Evolutionary conservation across 1,284 basidiomycete species (phyloP).

Genomic region (Peniophora sp.): DNA sequence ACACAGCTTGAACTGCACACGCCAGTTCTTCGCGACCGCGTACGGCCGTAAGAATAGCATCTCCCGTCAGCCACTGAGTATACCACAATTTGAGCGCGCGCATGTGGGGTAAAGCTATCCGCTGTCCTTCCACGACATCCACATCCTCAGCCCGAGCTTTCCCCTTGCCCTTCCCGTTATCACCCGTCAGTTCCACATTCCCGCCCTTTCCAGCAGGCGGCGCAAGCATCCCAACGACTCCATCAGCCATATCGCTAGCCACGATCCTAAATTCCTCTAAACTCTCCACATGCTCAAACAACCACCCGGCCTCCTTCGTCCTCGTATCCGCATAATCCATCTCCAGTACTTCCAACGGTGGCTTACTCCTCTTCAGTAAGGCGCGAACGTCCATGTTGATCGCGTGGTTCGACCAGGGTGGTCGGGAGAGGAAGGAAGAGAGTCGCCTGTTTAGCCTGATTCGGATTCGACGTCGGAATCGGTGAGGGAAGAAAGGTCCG

Average conservation of each 20-base stretch:
- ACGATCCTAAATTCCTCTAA: conserved; percentile 62
- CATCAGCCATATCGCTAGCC: conserved; percentile 72
- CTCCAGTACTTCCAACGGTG: conserved; percentile 53
- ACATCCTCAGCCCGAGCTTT: no score
- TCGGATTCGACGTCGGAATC: no score
- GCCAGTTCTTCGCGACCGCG: conserved; percentile 38
- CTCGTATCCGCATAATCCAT: conserved; percentile 78
- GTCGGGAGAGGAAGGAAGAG: not conserved
- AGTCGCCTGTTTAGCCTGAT: no score
- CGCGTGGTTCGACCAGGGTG: conserved; percentile 62
- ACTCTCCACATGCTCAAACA: conserved; percentile 44
- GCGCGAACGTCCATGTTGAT: conserved; percentile 74
- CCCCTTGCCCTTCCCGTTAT: conserved; percentile 6
- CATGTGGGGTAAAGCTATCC: conserved; percentile 47
- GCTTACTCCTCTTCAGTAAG: conserved; percentile 47
- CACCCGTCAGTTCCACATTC: not conserved
- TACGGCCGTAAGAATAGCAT: conserved; percentile 45
- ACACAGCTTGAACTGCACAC: no score
- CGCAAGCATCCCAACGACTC: conserved; percentile 49
- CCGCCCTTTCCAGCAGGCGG: no score
- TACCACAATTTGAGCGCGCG: conserved; percentile 43
- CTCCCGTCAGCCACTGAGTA: conserved; percentile 56
- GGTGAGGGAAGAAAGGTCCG: no score
- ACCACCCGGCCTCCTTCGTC: conserved; percentile 66
- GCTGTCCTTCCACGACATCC: conserved; percentile 3